Evolutionary conservation across 257 asterid genomes (phyloP), one percentile per base, ranked within the genome.

Genomic region (Verbascum thapsus): DNA sequence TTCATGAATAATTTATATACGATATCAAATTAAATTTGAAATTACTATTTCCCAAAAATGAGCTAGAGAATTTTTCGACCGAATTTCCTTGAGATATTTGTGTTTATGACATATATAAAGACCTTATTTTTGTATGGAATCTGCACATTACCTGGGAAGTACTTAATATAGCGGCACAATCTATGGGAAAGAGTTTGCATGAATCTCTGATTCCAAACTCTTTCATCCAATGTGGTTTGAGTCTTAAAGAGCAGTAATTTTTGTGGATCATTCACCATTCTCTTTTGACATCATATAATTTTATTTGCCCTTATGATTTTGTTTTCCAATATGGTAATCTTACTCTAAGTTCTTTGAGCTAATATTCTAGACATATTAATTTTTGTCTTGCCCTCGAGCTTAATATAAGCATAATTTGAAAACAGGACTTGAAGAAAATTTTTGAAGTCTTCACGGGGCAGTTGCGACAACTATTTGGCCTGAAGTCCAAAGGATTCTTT

Each of bases 381-480:
- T n/a, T n/a, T n/a, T n/a, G 42, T 39, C 51, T 11, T 70, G 35
- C 26, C 22, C 53, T 41, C 48, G 55, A 59, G 60, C 57, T 67
- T 72, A 71, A 64, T 56, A n/a, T 30, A 56, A 41, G 34, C 45
- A 53, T 59, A 61, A 64, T 66, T 54, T 78, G 82, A 57, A 49
- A 76, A 72, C 95, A 90, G 99, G 99, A 82, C 15, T 51, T 78
- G 74, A 81, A 56, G 79, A 74, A 74, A 64, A 70, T 76, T 55
- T 82, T 88, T 76, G 97, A 89, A 76, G 84, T 87, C 63, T 87
- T 90, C 67, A 64, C 86, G 19, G 95, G 96, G 58, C 99, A 94
- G 81, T 68, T 94, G 65, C 88, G 95, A 49, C 97, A 94, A 80
- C 87, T 94, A 58, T 90, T 92, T 70, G 99, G 97, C 63, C 79